Conservation (phyloP, 2,329 filamentous ascomycete species). For the Parasarocladium wereldwijsianum region DNA sequence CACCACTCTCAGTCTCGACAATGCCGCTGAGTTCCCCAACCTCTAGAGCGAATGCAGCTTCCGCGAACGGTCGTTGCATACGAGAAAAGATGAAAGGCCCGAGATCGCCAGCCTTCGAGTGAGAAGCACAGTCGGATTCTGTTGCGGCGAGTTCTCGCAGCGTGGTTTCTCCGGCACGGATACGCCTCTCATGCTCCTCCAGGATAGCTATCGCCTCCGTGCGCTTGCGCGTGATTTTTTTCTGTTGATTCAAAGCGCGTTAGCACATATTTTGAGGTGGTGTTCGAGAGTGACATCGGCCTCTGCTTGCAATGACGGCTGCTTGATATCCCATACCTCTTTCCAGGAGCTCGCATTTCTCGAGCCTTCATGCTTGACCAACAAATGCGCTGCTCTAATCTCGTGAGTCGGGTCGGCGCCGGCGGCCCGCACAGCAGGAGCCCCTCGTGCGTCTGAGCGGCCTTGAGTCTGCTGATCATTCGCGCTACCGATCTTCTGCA, state of each 20-base stretch:
- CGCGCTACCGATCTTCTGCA: too few relatives aligned
- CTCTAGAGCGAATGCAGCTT: conserved; percentile 81
- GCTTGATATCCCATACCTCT: conserved; percentile 48
- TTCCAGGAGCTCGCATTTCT: conserved; percentile 87
- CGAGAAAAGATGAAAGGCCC: conserved; percentile 89
- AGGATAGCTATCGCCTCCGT: conserved; percentile 75
- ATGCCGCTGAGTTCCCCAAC: conserved; percentile 75
- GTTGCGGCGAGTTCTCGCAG: conserved; percentile 75
- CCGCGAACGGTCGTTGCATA: conserved; percentile 98
- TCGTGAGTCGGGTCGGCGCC: conserved; percentile 49
- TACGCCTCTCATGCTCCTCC: conserved; percentile 57
- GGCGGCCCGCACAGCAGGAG: conserved; percentile 23
- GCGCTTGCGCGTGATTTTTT: conserved; percentile 75
- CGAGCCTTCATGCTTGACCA: conserved; percentile 86
- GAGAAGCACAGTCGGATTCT: conserved; percentile 92
- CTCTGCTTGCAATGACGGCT: too few relatives aligned
- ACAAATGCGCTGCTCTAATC: conserved; percentile 82
- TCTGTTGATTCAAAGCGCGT: too few relatives aligned
- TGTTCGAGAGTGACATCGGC: too few relatives aligned
- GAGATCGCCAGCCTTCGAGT: conserved; percentile 84
- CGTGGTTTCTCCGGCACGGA: conserved; percentile 51
- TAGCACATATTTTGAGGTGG: too few relatives aligned
- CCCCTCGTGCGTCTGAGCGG: too few relatives aligned
- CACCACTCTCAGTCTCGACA: conserved; percentile 82
- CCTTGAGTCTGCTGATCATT: too few relatives aligned